Percentiles rank a stretch among this genome's conserved stretches.
phyloP scores from a whole-genome alignment of 495 filamentous ascomycete genomes.

The Sordaria brevicollis region DNA sequence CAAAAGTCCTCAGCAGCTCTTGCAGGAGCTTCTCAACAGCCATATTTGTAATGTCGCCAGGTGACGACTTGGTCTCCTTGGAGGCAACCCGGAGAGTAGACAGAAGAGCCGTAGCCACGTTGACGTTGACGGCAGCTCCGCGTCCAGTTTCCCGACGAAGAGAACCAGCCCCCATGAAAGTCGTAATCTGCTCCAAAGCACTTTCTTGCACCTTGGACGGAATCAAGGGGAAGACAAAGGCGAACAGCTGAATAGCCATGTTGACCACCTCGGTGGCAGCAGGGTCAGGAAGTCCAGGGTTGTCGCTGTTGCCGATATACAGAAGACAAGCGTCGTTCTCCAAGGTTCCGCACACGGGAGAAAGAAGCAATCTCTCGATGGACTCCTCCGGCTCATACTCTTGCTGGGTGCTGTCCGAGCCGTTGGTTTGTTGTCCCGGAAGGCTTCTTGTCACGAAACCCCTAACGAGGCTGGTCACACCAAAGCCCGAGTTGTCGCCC shows the following conservation, averaged over 20 bases:
- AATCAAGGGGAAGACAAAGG: conserved; percentile 78
- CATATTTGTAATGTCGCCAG: conserved; percentile 61
- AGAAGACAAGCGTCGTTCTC: conserved; percentile 85
- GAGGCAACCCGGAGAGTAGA: conserved; percentile 73
- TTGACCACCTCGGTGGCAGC: conserved; percentile 90
- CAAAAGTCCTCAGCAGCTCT: conserved; percentile 69
- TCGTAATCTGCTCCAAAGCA: conserved; percentile 83
- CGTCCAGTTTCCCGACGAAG: conserved; percentile 81
- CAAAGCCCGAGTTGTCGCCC: conserved; percentile 88
- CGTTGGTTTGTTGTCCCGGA: conserved; percentile 56
- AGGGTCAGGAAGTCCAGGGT: conserved; percentile 54
- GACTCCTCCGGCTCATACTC: conserved; percentile 54
- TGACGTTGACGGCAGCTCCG: conserved; percentile 82
- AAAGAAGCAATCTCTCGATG: conserved; percentile 59
- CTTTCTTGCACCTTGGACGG: conserved; percentile 89
- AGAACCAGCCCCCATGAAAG: conserved; percentile 65
- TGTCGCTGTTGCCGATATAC: conserved; percentile 47
- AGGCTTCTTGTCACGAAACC: conserved; percentile 64
- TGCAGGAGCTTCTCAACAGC: conserved; percentile 82
- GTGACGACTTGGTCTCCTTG: conserved; percentile 60
- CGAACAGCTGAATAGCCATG: conserved; percentile 84
- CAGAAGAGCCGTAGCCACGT: conserved; percentile 73
- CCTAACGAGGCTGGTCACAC: conserved; percentile 72
- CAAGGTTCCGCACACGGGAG: conserved; percentile 69
- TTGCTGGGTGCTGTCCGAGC: conserved; percentile 47